Evolutionary conservation across 2,329 filamentous ascomycete species (phyloP).

Genomic region (Periconia sp.): DNA sequence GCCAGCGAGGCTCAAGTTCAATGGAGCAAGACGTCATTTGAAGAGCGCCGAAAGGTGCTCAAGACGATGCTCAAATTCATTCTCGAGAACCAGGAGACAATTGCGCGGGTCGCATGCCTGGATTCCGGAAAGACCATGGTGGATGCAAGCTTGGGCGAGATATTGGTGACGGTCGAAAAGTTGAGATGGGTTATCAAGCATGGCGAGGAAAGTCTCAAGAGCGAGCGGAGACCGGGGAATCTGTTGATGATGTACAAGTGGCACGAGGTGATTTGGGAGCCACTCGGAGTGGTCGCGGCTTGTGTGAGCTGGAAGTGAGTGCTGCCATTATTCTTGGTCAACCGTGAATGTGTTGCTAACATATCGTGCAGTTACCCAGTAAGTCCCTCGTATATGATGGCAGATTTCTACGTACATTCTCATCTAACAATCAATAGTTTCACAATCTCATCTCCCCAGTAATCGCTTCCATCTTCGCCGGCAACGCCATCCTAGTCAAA

Average conservation of each 20-base stretch:
- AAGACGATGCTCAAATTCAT: conserved; percentile 79
- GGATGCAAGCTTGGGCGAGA: conserved; percentile 91
- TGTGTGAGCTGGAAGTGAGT: conserved; percentile 94
- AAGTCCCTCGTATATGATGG: conserved; percentile 12
- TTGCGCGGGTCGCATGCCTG: conserved; percentile 81
- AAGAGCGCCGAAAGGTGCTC: conserved; percentile 75
- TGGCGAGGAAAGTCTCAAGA: conserved; percentile 76
- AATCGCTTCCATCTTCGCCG: conserved; percentile 86
- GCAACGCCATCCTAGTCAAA: conserved; percentile 91
- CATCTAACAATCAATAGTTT: conserved; percentile 59
- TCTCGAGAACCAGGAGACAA: conserved; percentile 84
- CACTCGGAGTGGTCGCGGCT: conserved; percentile 87
- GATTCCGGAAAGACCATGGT: conserved; percentile 97
- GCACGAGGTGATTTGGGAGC: conserved; percentile 88
- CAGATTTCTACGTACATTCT: background rate
- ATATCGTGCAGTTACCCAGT: conserved; percentile 44
- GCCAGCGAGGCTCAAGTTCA: conserved; percentile 72
- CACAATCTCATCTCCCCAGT: conserved; percentile 93
- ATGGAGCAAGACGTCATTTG: conserved; percentile 80
- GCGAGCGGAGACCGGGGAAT: conserved; percentile 79
- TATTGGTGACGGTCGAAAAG: conserved; percentile 91
- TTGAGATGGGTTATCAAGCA: conserved; percentile 91
- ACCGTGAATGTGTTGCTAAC: conserved; percentile 6
- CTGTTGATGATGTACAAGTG: conserved; percentile 94
- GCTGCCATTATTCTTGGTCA: background rate